Percentiles rank a stretch among this genome's conserved stretches.
These are phyloP conservation scores for Ambrosia artemisiifolia DNA, from an alignment of 129 eudicot genomes.

Conservation along the genomic window DNA sequence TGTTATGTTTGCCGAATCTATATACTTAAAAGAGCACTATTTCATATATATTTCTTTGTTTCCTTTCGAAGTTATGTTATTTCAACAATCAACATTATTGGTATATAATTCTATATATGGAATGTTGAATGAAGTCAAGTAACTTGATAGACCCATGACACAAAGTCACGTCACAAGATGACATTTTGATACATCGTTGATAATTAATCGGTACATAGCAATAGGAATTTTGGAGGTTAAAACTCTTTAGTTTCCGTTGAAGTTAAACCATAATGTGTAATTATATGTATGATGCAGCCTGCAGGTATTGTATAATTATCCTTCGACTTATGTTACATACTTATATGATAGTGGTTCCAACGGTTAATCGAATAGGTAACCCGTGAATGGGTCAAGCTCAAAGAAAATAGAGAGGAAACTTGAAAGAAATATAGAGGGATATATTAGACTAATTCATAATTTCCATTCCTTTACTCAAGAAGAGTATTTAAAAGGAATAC, in stretches of 20 bases:
- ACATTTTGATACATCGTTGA: conserved; percentile 17
- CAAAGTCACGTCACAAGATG: conserved; percentile 18
- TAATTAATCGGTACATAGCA: background rate
- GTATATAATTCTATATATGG: conserved; percentile 1
- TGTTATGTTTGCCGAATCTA: conserved; percentile 19
- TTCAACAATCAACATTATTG: background rate
- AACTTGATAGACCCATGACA: conserved; percentile 8
- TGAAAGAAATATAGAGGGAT: too few species aligned
- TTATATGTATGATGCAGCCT: background rate
- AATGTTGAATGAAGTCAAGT: background rate
- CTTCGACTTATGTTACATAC: too few species aligned
- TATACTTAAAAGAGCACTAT: conserved; percentile 12
- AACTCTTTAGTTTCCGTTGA: background rate
- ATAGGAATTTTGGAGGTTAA: conserved; percentile 1
- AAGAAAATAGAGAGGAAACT: too few species aligned
- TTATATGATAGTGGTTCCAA: too few species aligned
- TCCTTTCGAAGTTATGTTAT: conserved; percentile 7
- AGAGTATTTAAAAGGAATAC: too few species aligned
- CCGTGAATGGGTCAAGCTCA: too few species aligned
- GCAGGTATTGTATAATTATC: too few species aligned
- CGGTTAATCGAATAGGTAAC: too few species aligned
- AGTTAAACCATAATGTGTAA: background rate
- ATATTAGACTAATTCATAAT: too few species aligned
- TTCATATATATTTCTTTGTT: conserved; percentile 15
- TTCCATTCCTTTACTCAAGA: too few species aligned